Base-by-base conservation (phyloP, 768 basidiomycete genomes). In the Termitomyces sp. region DNA sequence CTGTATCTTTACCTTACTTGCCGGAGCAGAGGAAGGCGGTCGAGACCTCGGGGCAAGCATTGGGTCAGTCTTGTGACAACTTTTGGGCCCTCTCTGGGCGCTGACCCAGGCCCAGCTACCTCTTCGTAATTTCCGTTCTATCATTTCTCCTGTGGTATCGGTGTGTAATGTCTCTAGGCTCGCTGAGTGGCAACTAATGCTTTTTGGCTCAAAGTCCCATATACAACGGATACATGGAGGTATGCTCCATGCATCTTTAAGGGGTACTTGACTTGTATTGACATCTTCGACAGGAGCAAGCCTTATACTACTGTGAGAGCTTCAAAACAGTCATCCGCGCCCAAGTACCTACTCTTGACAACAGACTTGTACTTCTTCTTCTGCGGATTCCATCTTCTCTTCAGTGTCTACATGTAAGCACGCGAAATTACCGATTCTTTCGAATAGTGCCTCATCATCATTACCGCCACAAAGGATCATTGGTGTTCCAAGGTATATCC, bases 171-270 rank as follows among this genome's bases (percentile, higher is more conserved):
- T 53, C 19, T 11, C 41, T 34, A 28, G 30, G 23, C 9, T 34
- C 32, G 42, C 30, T 23, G 17, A 51, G 39, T 19, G 11, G 19
- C 16, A n/a, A 17, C 41, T 44, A 14, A 53, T 23, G 16, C n/a
- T 19, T 58, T 54, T 35, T 51, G 55, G 57, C 28, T 54, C 59
- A 37, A 66, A 93, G 93, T 66, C 95, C 96, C 16, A 91, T 95
- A 67, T 98, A 98, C 77, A 95, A 97, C 64, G 95, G 91, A 53
- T 96, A 93, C 76, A 92, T 94, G 86, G 96, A 97, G 82, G 95
- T 88, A 65, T 68, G 76, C 66, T 54, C 35, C 52, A 51, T 32
- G 49, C 54, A 59, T 45, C 63, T 50, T 34, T 39, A 39, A 59
- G 54, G 56, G 54, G 43, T 32, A 49, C 50, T 42, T 64, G 45